Conservation (phyloP, 306 rosid genomes). For the Ormosia emarginata region DNA sequence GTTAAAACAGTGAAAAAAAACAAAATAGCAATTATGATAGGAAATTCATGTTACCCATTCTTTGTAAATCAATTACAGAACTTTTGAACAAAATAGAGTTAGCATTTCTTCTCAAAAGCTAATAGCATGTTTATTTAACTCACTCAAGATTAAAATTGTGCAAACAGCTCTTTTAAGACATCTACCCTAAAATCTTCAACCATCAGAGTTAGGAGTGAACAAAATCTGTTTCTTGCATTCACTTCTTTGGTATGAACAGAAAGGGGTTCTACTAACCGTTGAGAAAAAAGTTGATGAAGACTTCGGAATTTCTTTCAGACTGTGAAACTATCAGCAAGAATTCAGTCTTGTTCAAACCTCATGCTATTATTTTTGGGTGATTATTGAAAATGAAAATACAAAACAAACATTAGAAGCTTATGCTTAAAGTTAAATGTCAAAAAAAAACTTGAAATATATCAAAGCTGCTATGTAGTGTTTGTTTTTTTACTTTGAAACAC, state of each 20-base stretch:
- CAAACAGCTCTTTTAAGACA: neutral
- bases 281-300: neutral
- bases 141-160: neutral
- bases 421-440: neutral
- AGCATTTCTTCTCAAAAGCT: neutral
- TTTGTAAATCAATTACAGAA: neutral
- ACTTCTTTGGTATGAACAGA: neutral
- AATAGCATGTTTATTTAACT: neutral
- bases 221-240: neutral
- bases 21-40: neutral
- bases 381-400: neutral
- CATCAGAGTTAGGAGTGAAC: neutral
- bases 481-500: neutral
- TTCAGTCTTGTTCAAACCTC: constrained; percentile 3
- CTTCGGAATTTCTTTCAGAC: neutral
- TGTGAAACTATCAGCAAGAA: neutral
- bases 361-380: neutral
- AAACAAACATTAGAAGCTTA: neutral
- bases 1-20: no score
- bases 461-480: neutral
- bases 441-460: neutral
- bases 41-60: neutral
- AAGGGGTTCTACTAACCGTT: neutral
- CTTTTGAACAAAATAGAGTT: neutral
- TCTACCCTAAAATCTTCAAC: neutral